Percentiles rank a stretch among this genome's conserved stretches.
Conservation (phyloP, 177 flowering plant species). For the Vitis hybrid region DNA sequence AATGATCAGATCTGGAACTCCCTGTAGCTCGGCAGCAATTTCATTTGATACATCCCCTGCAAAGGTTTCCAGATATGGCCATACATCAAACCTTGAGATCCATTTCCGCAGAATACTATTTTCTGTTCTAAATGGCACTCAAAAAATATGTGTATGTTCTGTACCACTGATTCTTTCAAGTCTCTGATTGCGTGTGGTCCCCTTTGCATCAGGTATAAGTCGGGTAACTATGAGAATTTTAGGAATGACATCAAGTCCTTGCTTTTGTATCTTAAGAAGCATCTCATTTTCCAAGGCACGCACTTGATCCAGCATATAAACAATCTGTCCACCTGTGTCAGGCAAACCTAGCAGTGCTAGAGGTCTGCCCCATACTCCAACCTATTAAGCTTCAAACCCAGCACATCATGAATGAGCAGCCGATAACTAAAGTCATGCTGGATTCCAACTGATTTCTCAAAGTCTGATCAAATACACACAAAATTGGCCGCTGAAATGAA, state of each 20-base stretch:
- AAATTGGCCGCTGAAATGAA: slow-evolving; percentile 83
- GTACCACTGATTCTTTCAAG: slow-evolving; percentile 83
- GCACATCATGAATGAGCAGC: no score
- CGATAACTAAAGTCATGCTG: no score
- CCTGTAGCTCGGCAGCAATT: slow-evolving; percentile 72
- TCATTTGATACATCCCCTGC: slow-evolving; percentile 91
- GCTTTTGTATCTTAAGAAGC: slow-evolving; percentile 16
- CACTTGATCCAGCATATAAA: no score
- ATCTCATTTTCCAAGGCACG: no score
- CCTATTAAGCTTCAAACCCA: no score
- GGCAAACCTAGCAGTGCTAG: no score
- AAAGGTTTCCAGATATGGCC: slow-evolving; percentile 94
- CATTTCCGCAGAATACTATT: slow-evolving; percentile 83
- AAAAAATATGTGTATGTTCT: slow-evolving; percentile 61
- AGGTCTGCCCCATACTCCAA: no score
- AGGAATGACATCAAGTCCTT: slow-evolving; percentile 26
- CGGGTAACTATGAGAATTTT: slow-evolving; percentile 49
- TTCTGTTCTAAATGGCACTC: slow-evolving; percentile 92
- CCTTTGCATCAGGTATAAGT: slow-evolving; percentile 93
- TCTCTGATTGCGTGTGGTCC: slow-evolving; percentile 86
- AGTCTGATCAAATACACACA: slow-evolving; percentile 86
- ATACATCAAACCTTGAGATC: no score
- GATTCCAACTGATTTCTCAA: slow-evolving; percentile 36
- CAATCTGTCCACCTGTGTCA: no score
- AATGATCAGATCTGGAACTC: slow-evolving; percentile 84